These are phyloP conservation scores for Laburnicola sp. DNA, from an alignment of 2,329 filamentous ascomycete species.

Conservation along the genomic window DNA sequence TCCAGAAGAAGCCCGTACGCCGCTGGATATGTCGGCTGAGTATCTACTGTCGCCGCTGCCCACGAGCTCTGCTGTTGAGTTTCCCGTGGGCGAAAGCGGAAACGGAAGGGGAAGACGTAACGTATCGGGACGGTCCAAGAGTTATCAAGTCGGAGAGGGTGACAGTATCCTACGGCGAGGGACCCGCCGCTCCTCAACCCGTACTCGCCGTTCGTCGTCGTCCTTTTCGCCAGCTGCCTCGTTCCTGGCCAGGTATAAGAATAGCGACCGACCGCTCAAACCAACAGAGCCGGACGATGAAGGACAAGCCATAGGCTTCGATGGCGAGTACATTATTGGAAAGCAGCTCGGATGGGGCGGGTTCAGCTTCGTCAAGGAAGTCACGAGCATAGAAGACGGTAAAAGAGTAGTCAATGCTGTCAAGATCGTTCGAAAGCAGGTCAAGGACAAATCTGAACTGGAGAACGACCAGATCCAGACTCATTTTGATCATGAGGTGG, in stretches of 20 bases:
- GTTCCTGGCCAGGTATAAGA: conserved; percentile 59
- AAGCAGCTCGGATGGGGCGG: conserved; percentile 67
- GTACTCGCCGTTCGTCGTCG: conserved; percentile 52
- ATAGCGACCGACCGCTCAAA: conserved; percentile 42
- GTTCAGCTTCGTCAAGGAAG: conserved; percentile 69
- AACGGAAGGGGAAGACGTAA: conserved; percentile 23
- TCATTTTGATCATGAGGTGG: conserved; percentile 70
- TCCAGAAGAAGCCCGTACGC: conserved; percentile 45
- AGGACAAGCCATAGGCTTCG: conserved; percentile 65
- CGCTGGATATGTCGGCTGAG: conserved; percentile 38
- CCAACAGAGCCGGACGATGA: conserved; percentile 64
- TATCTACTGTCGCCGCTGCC: conserved; percentile 42
- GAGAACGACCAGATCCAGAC: conserved; percentile 68
- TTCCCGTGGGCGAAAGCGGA: conserved; percentile 30
- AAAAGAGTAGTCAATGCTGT: conserved; percentile 62
- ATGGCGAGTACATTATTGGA: conserved; percentile 66
- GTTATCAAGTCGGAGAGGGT: conserved; percentile 34
- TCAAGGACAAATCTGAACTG: conserved; percentile 58
- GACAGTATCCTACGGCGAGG: conserved; percentile 41
- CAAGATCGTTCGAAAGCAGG: conserved; percentile 67
- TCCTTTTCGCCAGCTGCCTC: conserved; percentile 62
- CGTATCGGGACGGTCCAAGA: conserved; percentile 36
- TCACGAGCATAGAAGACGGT: conserved; percentile 61
- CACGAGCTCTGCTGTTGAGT: conserved; percentile 42
- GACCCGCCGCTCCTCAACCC: conserved; percentile 49